Percentiles rank a stretch among this genome's conserved stretches.
Evolutionary conservation across 2,329 filamentous ascomycete species (phyloP).

Genomic region (Paramyrothecium sp.): DNA sequence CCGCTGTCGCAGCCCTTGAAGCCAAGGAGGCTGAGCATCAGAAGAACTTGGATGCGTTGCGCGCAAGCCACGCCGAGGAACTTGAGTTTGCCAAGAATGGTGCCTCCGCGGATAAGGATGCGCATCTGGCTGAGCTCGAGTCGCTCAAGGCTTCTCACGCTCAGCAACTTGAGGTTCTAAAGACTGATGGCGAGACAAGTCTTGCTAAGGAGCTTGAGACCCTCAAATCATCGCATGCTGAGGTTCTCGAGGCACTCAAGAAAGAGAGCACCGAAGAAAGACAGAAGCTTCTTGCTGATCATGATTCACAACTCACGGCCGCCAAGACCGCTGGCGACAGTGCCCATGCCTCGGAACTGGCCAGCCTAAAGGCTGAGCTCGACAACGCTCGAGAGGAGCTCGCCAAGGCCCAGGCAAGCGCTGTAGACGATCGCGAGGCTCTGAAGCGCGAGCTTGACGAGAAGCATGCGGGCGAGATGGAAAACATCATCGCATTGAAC

Average conservation of each 20-base stretch:
- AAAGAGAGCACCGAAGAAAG: conserved; percentile 37
- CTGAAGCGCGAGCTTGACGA: conserved; percentile 44
- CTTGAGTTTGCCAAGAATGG: conserved; percentile 55
- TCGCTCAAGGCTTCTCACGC: conserved; percentile 54
- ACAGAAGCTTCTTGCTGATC: conserved; percentile 26
- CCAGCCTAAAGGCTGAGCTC: conserved; percentile 26
- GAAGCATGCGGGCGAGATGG: conserved; percentile 44
- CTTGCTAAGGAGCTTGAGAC: conserved; percentile 39
- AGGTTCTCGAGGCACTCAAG: conserved; percentile 40
- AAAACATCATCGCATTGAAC: conserved; percentile 42
- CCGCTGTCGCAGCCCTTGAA: conserved; percentile 45
- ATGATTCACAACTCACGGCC: conserved; percentile 27
- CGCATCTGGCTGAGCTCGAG: conserved; percentile 49
- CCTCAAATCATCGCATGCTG: conserved; percentile 43
- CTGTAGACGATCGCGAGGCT: conserved; percentile 43
- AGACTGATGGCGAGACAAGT: conserved; percentile 37
- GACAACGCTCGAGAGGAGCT: conserved; percentile 32
- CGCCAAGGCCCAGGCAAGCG: conserved; percentile 38
- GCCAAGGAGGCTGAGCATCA: conserved; percentile 52
- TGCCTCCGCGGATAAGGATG: conserved; percentile 47
- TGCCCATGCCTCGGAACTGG: conserved; percentile 27
- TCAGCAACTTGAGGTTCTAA: conserved; percentile 43
- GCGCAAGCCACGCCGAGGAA: conserved; percentile 57
- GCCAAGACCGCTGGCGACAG: conserved; percentile 26
- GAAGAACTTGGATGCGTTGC: conserved; percentile 52